Evolutionary conservation across 441 rosid genomes (phyloP).

Genomic region (Croton laevigatus): DNA sequence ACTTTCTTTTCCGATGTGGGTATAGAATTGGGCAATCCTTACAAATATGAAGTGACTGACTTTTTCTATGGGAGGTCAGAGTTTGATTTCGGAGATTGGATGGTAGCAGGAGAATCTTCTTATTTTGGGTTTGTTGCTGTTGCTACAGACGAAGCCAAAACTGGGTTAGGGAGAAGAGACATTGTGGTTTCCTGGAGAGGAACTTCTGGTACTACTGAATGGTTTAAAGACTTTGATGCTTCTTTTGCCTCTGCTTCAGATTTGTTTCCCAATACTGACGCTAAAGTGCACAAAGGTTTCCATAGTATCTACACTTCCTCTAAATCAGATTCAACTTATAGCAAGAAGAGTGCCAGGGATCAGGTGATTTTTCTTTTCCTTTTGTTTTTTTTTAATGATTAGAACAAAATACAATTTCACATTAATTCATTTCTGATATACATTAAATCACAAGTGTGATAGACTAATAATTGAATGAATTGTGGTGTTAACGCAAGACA

Average conservation of each 20-base stretch:
- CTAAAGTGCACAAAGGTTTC: conserved; percentile 34
- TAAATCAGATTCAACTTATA: conserved; percentile 1
- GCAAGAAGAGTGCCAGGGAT: conserved; percentile 21
- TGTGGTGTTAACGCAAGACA: too few relatives aligned
- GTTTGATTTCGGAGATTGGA: not conserved
- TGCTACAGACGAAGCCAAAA: conserved; percentile 28
- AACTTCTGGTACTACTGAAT: conserved; percentile 16
- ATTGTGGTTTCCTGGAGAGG: conserved; percentile 36
- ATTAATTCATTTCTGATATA: too few relatives aligned
- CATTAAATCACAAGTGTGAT: too few relatives aligned
- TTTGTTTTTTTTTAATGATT: not conserved
- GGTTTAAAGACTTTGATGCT: conserved; percentile 13
- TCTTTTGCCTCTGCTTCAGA: conserved; percentile 12
- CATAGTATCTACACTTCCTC: conserved; percentile 19
- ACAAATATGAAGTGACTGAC: conserved; percentile 23
- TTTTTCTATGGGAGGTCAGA: conserved; percentile 23
- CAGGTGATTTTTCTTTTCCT: conserved; percentile 7
- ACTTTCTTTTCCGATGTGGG: conserved; percentile 20
- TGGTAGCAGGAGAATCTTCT: not conserved
- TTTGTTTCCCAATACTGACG: conserved; percentile 12
- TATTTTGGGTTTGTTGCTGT: conserved; percentile 35
- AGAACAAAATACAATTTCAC: not conserved
- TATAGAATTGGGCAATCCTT: conserved; percentile 17
- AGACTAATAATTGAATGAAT: too few relatives aligned
- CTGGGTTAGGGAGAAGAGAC: conserved; percentile 28